phyloP scores from a whole-genome alignment of 129 eudicot species.

The Gnaphalium uliginosum region DNA sequence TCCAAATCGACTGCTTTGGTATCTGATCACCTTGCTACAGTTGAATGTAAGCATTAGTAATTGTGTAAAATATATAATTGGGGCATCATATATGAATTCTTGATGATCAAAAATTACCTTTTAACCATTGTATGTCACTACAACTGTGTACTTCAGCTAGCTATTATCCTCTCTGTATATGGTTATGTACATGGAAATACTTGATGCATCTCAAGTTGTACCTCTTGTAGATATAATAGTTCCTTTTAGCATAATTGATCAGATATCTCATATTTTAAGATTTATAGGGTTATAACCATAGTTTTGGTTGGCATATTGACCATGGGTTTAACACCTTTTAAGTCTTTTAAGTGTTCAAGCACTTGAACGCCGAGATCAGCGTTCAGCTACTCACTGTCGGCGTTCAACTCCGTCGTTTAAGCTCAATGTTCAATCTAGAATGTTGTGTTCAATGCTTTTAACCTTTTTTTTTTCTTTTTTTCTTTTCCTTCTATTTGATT shows the following conservation, averaged over 20 bases:
- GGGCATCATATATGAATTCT: constrained; percentile 7
- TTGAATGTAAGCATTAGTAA: constrained; percentile 30
- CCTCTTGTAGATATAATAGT: background rate
- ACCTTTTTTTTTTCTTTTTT: too few relatives aligned
- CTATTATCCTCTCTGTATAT: constrained; percentile 4
- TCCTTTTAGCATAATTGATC: background rate
- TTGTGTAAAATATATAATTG: background rate
- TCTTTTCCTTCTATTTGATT: too few relatives aligned
- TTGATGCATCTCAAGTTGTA: background rate
- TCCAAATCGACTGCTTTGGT: constrained; percentile 30
- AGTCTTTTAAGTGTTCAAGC: too few relatives aligned
- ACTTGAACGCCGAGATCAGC: too few relatives aligned
- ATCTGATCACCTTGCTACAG: constrained; percentile 31
- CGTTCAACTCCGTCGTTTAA: too few relatives aligned
- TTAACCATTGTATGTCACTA: constrained; percentile 23
- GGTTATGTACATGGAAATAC: constrained; percentile 14
- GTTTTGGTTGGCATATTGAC: background rate
- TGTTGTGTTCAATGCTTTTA: too few relatives aligned
- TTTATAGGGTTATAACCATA: background rate
- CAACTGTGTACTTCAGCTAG: constrained; percentile 18
- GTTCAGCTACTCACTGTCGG: too few relatives aligned
- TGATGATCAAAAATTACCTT: constrained; percentile 8
- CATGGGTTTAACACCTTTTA: background rate
- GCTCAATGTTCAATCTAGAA: too few relatives aligned
- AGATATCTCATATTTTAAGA: background rate